These are phyloP conservation scores for Fonsecaea monophora DNA, from an alignment of 2,329 filamentous ascomycete genomes.

Conservation along the genomic window DNA sequence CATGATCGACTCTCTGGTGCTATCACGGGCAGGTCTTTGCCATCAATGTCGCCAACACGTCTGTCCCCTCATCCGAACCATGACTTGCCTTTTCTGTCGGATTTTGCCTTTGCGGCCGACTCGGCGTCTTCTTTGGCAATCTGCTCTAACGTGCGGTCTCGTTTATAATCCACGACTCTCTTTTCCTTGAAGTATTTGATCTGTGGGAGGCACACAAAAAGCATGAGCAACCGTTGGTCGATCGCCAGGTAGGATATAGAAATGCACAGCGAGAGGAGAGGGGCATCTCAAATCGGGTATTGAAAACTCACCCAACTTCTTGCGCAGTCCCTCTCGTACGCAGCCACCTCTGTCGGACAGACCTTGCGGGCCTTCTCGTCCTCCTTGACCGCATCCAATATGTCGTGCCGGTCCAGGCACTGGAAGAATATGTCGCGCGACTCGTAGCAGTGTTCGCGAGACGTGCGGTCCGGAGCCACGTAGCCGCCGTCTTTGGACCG, in stretches of 20 bases:
- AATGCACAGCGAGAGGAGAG: neutral
- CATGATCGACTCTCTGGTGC: neutral
- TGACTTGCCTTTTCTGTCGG: conserved; percentile 45
- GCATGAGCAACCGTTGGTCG: conserved; percentile 13
- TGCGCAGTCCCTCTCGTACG: conserved; percentile 86
- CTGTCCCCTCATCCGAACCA: conserved; percentile 39
- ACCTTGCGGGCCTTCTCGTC: conserved; percentile 63
- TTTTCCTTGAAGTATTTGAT: conserved; percentile 98
- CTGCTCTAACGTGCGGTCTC: conserved; percentile 77
- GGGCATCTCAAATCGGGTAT: neutral
- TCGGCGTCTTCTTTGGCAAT: conserved; percentile 76
- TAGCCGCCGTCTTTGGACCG: conserved; percentile 64
- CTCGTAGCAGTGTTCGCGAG: conserved; percentile 86
- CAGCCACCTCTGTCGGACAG: conserved; percentile 66
- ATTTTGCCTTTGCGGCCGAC: conserved; percentile 58
- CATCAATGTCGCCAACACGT: neutral
- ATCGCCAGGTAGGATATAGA: neutral
- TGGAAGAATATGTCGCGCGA: conserved; percentile 85
- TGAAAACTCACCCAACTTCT: conserved; percentile 78
- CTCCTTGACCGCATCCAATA: conserved; percentile 73
- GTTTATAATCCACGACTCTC: conserved; percentile 88
- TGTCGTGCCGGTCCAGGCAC: conserved; percentile 81
- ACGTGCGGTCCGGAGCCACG: conserved; percentile 82
- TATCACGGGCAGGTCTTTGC: neutral
- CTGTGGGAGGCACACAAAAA: conserved; percentile 52